Conservation (phyloP, 2,329 filamentous ascomycete species). For the Allantophomopsis cytisporea region DNA sequence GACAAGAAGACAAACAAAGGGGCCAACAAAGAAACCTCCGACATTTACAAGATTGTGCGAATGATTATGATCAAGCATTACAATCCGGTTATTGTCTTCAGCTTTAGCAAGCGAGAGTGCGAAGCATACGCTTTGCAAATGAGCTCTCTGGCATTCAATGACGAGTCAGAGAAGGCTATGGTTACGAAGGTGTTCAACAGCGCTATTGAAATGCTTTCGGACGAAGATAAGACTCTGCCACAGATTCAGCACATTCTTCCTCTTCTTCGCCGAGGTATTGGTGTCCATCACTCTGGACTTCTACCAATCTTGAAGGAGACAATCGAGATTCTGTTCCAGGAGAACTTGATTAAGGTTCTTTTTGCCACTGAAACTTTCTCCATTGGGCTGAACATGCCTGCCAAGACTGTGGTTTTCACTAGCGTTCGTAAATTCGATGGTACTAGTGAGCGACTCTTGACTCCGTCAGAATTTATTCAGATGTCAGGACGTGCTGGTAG, state of each 20-base stretch:
- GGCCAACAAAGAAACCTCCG: constrained; percentile 54
- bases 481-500: constrained; percentile 97
- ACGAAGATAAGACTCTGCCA: constrained; percentile 76
- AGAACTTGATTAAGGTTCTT: constrained; percentile 92
- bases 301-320: constrained; percentile 96
- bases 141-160: constrained; percentile 83
- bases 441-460: constrained; percentile 65
- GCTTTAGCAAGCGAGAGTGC: constrained; percentile 96
- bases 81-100: constrained; percentile 98
- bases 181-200: constrained; percentile 89
- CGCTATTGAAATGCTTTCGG: constrained; percentile 82
- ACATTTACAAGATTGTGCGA: constrained; percentile 95
- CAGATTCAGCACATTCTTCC: constrained; percentile 89
- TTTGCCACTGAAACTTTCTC: constrained; percentile 99
- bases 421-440: constrained; percentile 94
- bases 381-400: constrained; percentile 97
- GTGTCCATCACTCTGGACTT: constrained; percentile 92
- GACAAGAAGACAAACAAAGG: constrained; percentile 89
- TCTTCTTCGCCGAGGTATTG: constrained; percentile 79
- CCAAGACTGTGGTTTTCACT: constrained; percentile 98
- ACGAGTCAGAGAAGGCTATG: constrained; percentile 89
- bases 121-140: constrained; percentile 83
- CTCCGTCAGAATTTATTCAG: constrained; percentile 92
- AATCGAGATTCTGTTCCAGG: constrained; percentile 97
- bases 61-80: constrained; percentile 98